phyloP scores from a whole-genome alignment of 495 filamentous ascomycete genomes.

The Lasiosphaeria hispida region DNA sequence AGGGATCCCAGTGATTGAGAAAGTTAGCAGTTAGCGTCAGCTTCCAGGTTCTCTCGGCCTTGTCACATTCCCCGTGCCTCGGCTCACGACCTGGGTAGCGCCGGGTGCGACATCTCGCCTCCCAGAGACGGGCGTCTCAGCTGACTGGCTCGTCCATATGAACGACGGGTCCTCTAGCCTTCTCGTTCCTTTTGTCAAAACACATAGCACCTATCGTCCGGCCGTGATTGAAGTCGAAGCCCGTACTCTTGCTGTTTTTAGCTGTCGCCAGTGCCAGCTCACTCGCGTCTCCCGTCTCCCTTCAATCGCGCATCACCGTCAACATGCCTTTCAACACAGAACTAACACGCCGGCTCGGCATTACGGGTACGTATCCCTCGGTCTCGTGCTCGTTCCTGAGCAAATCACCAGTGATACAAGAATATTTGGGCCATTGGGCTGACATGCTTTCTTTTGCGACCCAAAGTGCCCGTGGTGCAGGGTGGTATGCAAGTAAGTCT shows the following conservation, averaged over 20 bases:
- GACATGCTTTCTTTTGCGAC: constrained; percentile 24
- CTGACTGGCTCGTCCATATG: neutral
- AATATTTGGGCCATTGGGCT: constrained; percentile 15
- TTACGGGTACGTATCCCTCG: constrained; percentile 58
- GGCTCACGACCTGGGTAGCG: neutral
- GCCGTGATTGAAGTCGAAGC: neutral
- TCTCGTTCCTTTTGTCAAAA: neutral
- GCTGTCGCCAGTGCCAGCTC: constrained; percentile 13
- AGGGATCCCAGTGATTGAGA: too few relatives aligned
- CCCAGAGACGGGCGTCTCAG: neutral
- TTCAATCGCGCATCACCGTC: constrained; percentile 3
- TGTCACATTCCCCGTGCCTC: neutral
- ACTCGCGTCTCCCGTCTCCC: constrained; percentile 5
- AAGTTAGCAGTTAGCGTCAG: too few relatives aligned
- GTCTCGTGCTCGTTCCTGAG: neutral
- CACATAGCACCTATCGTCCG: neutral
- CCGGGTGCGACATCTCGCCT: too few relatives aligned
- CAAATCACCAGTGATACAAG: neutral
- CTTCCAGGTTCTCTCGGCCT: neutral
- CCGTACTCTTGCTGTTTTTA: neutral
- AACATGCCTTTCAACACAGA: constrained; percentile 91
- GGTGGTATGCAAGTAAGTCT: constrained; percentile 67
- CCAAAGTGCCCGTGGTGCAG: constrained; percentile 87
- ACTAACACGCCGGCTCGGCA: constrained; percentile 84
- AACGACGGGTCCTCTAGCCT: neutral